Base-by-base conservation (phyloP, 169 alveolate genomes). In the Toxoplasma gondii region DNA sequence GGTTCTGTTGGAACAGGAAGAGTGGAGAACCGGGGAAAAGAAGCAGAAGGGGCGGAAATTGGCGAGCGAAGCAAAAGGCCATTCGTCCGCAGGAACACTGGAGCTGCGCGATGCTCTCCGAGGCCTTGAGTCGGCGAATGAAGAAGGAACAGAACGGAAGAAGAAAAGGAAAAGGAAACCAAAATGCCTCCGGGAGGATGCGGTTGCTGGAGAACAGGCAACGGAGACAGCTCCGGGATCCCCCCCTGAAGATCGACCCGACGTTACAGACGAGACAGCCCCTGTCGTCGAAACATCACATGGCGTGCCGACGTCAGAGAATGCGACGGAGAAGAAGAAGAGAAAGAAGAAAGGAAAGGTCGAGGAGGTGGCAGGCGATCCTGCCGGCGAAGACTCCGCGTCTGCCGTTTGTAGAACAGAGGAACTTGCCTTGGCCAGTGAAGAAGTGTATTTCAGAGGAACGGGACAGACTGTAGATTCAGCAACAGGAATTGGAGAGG, bases 291-390 rank as follows among this genome's bases (percentile, higher is more conserved):
- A 24, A 9, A 36, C 84, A 7, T 44, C 49, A 9, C 12, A 4
- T n/a, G 84, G n/a, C 84, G 24, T n/a, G 84, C n/a, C 74, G 74
- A 16, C 74, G 29, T 44, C 44, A n/a, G 84, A 74, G n/a, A n/a
- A 10, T n/a, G 19, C 2, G 43, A 74, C 84, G n/a, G 84, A 64
- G 74, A 36, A 74, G 84, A 36, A 74, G 84, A 74, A 74, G 84
- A 22, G 84, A 36, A n/a, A n/a, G 84, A 74, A 36, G 43, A 36
- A 74, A n/a, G 43, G n/a, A n/a, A 31, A 22, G 43, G 45, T 31
- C 44, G 5, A 69, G 36, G n/a, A 74, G 38, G 22, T 44, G n/a
- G 84, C 44, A 74, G 84, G 84, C 7, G 44, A 10, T 34, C 39
- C 43, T 31, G 45, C 17, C 9, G 12, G 43, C 19, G 43, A 24